phyloP scores from a whole-genome alignment of 129 eudicot species.

The Scalesia atractyloides region DNA sequence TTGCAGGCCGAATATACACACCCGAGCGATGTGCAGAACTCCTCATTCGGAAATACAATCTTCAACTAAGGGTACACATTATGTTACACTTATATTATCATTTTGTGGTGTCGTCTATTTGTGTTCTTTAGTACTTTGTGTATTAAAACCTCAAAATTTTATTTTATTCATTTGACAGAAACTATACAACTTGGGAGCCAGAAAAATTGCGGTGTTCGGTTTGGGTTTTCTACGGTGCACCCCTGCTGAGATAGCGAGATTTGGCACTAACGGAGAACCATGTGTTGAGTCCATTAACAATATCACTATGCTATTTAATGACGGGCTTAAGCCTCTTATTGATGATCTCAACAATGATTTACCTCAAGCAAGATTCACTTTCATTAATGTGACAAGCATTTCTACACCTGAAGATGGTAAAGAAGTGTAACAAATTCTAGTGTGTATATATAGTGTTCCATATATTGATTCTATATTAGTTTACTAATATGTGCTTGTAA shows the following conservation, averaged over 20 bases:
- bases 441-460: background rate
- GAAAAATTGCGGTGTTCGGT: slow-evolving; percentile 50
- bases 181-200: slow-evolving; percentile 44
- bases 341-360: slow-evolving; percentile 30
- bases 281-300: slow-evolving; percentile 36
- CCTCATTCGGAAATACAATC: slow-evolving; percentile 28
- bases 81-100: background rate
- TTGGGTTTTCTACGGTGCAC: slow-evolving; percentile 42
- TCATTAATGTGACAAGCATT: slow-evolving; percentile 26
- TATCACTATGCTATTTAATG: slow-evolving; percentile 37
- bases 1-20: slow-evolving; percentile 13
- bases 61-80: slow-evolving; percentile 41
- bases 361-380: slow-evolving; percentile 36
- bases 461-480: background rate
- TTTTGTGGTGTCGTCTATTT: background rate
- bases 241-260: slow-evolving; percentile 30
- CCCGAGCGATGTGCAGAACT: slow-evolving; percentile 32
- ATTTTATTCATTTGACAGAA: slow-evolving; percentile 28
- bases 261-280: slow-evolving; percentile 20
- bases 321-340: slow-evolving; percentile 42
- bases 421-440: background rate
- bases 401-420: slow-evolving; percentile 32
- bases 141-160: background rate
- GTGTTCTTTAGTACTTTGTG: background rate
- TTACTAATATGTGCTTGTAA: background rate